Evolutionary conservation across 495 filamentous ascomycete species (phyloP), one percentile per base, ranked within the genome.

Genomic region (Tuber umbilicatum): DNA sequence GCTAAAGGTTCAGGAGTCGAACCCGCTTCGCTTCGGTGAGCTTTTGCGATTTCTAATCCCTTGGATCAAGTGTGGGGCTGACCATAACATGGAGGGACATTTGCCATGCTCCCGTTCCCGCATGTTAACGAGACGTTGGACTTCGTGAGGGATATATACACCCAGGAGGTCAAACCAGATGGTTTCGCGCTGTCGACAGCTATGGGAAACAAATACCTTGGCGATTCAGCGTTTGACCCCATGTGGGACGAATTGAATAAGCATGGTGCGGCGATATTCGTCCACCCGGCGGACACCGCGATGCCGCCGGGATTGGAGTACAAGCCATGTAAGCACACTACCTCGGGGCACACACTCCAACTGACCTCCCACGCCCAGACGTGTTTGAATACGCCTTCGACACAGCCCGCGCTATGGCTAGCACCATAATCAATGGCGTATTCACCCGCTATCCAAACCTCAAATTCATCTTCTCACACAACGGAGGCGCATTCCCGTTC

Each of bases 391-490:
- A 64, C 27, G 27, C 55, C 12, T 64, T 64, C 14, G 55, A 64
- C 27, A 64, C 55, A 19, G 55, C 55, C 14, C 55, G 55, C 4
- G 55, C 55, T 1, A 64, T 64, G 27, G 55, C 55, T 1, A 64
- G 55, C 55, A 64, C 55, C 12, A 64, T 64, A 64, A 19, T 64
- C 27, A 64, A 64, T 14, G 55, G 55, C 55, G 27, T 64, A 16
- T 64, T 64, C 55, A 64, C 55, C 27, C 55, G 55, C 55, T 64
- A 64, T 64, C 55, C 55, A 4, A 64, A 64, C 55, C 27, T 64
- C 27, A 64, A 35, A 35, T 64, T 64, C 27, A 31, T 64, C 55
- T 64, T 64, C 27, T 64, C 55, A 27, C 55, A 64, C 27, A 64
- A 64, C 55, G 55, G 55, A 5, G 55, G 55, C 16, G 55, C 55